These are phyloP conservation scores for Ensete ventricosum DNA, from an alignment of 176 grass and related monocot species.

Conservation along the genomic window DNA sequence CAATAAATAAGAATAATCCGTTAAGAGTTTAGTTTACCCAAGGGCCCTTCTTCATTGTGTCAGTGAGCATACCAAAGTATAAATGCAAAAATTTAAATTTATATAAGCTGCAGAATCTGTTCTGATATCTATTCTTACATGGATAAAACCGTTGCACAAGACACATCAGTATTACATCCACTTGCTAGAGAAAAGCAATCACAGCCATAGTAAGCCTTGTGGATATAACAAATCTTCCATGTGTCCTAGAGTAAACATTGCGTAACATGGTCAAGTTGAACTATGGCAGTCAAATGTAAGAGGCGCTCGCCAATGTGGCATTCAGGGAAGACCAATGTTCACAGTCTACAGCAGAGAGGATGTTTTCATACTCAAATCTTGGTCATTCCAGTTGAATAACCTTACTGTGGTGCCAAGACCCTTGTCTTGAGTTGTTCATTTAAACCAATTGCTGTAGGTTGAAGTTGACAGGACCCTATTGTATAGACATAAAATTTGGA, in stretches of 20 bases:
- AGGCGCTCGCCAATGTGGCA: no score
- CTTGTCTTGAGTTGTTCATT: not conserved
- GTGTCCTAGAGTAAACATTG: not conserved
- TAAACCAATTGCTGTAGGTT: not conserved
- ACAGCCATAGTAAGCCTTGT: no score
- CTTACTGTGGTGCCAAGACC: no score
- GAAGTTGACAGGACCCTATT: not conserved
- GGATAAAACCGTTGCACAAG: not conserved
- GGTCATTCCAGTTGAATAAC: no score
- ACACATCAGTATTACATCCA: not conserved
- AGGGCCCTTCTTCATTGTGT: no score
- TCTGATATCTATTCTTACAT: not conserved
- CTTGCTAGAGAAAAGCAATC: no score
- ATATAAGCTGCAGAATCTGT: not conserved
- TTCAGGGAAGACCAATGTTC: no score
- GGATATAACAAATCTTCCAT: not conserved
- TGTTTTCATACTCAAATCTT: no score
- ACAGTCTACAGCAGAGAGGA: no score
- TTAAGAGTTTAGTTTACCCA: not conserved
- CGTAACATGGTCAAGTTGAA: not conserved
- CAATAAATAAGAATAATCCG: not conserved
- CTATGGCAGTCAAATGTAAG: no score
- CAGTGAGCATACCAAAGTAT: not conserved
- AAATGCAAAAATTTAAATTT: not conserved
- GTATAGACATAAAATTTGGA: not conserved